Evolutionary conservation across 2,329 filamentous ascomycete species (phyloP).

Genomic region (Albifimbria verrucaria): DNA sequence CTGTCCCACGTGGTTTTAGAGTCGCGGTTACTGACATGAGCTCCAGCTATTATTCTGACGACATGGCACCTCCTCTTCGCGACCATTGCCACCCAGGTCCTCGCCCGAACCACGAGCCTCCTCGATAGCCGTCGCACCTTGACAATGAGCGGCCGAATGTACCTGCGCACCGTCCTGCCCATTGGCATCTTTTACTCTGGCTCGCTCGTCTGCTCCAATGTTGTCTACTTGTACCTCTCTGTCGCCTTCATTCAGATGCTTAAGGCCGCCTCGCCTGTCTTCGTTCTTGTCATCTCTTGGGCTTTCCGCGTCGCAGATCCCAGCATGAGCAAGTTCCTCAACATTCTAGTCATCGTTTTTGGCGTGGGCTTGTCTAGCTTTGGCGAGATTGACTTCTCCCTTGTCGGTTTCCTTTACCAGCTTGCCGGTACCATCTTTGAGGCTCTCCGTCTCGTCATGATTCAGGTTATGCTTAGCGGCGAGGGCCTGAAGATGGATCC

Average conservation of each 20-base stretch:
- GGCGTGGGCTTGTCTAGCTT: conserved; percentile 51
- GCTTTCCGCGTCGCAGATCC: conserved; percentile 49
- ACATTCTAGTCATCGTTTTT: conserved; percentile 49
- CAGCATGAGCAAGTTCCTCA: conserved; percentile 39
- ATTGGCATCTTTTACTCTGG: conserved; percentile 65
- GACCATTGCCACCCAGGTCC: conserved; percentile 61
- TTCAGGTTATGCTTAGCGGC: conserved; percentile 74
- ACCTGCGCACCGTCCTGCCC: conserved; percentile 61
- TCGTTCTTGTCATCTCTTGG: conserved; percentile 65
- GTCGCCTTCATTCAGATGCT: conserved; percentile 71
- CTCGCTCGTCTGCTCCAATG: conserved; percentile 64
- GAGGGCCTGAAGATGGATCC: conserved; percentile 84
- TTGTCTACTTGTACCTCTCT: conserved; percentile 65
- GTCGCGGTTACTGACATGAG: neutral
- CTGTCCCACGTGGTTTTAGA: neutral
- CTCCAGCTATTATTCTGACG: conserved; percentile 53
- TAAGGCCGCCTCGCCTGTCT: conserved; percentile 65
- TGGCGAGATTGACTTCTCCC: conserved; percentile 67
- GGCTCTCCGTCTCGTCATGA: conserved; percentile 79
- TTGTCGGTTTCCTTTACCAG: conserved; percentile 66
- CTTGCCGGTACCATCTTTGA: conserved; percentile 75
- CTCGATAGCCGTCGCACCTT: conserved; percentile 62
- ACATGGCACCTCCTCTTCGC: conserved; percentile 69
- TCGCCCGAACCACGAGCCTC: conserved; percentile 60
- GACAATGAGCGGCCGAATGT: conserved; percentile 58